Evolutionary conservation across 257 asterid species (phyloP).

Genomic region (Solanum sitiens): DNA sequence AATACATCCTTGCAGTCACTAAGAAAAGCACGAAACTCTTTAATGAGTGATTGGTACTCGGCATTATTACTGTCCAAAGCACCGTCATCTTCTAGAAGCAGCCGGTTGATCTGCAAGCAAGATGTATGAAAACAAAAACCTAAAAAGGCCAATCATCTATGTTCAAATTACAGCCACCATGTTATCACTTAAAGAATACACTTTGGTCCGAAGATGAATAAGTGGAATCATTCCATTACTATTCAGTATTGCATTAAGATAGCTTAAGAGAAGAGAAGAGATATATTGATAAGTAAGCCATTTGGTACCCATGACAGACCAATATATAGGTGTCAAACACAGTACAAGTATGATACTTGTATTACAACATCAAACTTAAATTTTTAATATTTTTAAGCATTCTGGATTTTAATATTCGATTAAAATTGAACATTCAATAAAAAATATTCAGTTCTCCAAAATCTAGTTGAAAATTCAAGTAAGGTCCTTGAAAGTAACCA

Average conservation of each 20-base stretch:
- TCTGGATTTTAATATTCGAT: background rate
- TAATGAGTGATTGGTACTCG: conserved; percentile 66
- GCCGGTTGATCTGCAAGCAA: conserved; percentile 56
- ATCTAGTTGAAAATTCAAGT: background rate
- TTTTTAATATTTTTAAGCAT: background rate
- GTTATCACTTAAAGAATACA: background rate
- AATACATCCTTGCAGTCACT: conserved; percentile 93
- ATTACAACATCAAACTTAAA: background rate
- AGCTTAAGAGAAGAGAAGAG: background rate
- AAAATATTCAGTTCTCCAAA: background rate
- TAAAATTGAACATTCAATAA: background rate
- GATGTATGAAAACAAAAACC: background rate
- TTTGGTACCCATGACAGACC: background rate
- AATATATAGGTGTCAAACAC: background rate
- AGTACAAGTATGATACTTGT: background rate
- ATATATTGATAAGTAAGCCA: background rate
- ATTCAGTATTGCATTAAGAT: background rate
- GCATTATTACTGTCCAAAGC: conserved; percentile 38
- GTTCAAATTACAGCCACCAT: background rate
- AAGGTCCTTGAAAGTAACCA: background rate
- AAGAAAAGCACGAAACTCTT: conserved; percentile 82
- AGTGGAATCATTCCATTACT: background rate
- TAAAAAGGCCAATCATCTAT: background rate
- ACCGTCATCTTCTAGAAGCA: conserved; percentile 80
- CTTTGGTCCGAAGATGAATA: background rate